phyloP scores from a whole-genome alignment of 495 filamentous ascomycete species.

The Neurospora sp. region DNA sequence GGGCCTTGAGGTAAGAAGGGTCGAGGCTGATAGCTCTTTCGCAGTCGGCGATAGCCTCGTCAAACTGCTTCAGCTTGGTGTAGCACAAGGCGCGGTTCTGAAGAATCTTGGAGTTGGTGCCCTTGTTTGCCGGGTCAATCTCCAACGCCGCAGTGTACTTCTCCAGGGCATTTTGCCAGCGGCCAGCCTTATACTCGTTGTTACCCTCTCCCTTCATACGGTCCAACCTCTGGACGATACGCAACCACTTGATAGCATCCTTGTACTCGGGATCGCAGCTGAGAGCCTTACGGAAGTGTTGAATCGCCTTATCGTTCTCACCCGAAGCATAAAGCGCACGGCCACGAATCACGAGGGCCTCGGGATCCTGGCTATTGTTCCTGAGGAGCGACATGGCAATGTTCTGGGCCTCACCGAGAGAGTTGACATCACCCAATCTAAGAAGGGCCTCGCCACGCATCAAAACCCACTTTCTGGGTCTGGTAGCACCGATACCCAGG shows the following conservation, averaged over 20 bases:
- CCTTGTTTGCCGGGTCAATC: constrained; percentile 83
- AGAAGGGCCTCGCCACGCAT: constrained; percentile 91
- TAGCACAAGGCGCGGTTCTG: constrained; percentile 82
- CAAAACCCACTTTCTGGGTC: constrained; percentile 86
- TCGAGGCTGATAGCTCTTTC: constrained; percentile 79
- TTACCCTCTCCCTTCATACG: constrained; percentile 93
- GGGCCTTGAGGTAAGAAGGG: constrained; percentile 76
- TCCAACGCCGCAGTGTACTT: constrained; percentile 76
- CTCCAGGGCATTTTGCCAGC: constrained; percentile 69
- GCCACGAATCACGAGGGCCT: constrained; percentile 84
- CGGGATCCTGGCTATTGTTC: constrained; percentile 81
- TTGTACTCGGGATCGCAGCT: constrained; percentile 88
- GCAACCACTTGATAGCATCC: constrained; percentile 70
- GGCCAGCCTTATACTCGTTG: constrained; percentile 71
- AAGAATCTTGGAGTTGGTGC: constrained; percentile 85
- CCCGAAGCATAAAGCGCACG: constrained; percentile 81
- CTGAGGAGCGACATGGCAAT: constrained; percentile 80
- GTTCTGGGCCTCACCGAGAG: constrained; percentile 83
- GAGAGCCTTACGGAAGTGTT: constrained; percentile 82
- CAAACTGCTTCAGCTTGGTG: constrained; percentile 71
- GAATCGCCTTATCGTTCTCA: constrained; percentile 90
- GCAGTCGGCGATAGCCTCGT: constrained; percentile 72
- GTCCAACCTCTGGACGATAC: constrained; percentile 82
- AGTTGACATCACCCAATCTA: constrained; percentile 83
- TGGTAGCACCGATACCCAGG: constrained; percentile 59